Conservation (phyloP, 1,284 basidiomycete species). For the Ceratobasidium sp. region DNA sequence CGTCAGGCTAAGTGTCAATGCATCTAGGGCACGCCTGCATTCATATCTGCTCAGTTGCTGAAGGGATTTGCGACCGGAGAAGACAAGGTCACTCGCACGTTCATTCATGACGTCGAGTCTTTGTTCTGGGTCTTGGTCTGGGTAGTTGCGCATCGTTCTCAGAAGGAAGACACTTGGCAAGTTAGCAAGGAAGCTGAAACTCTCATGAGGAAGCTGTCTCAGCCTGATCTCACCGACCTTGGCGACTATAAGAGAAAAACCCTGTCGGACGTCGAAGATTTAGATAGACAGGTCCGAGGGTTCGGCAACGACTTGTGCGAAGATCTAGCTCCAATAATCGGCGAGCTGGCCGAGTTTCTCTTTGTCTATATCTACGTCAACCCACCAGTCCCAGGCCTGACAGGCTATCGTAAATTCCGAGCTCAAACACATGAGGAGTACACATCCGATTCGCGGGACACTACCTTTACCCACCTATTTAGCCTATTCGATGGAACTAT, state of each 20-base stretch:
- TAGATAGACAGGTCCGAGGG: neutral
- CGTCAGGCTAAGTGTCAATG: neutral
- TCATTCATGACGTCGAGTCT: conserved; percentile 42
- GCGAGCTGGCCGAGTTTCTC: neutral
- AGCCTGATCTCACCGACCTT: too few species aligned
- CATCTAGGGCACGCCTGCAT: conserved; percentile 2
- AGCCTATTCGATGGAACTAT: too few species aligned
- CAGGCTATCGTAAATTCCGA: too few species aligned
- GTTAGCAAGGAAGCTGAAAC: too few species aligned
- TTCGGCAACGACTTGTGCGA: conserved; percentile 1
- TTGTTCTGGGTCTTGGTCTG: conserved; percentile 42
- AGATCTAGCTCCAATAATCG: conserved; percentile 11
- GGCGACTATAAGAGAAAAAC: too few species aligned
- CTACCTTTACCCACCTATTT: too few species aligned
- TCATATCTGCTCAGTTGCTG: neutral
- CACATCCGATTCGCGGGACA: too few species aligned
- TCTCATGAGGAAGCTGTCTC: too few species aligned
- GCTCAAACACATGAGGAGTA: too few species aligned
- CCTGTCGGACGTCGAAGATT: neutral
- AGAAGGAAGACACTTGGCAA: neutral
- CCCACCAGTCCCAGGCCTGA: too few species aligned
- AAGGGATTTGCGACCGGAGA: too few species aligned
- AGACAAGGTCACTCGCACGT: conserved; percentile 13
- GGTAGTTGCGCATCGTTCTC: conserved; percentile 1
- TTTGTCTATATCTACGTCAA: neutral